These are phyloP conservation scores for Globisporangium carolinianum DNA, from an alignment of 352 stramenopile genomes.

Conservation along the genomic window DNA sequence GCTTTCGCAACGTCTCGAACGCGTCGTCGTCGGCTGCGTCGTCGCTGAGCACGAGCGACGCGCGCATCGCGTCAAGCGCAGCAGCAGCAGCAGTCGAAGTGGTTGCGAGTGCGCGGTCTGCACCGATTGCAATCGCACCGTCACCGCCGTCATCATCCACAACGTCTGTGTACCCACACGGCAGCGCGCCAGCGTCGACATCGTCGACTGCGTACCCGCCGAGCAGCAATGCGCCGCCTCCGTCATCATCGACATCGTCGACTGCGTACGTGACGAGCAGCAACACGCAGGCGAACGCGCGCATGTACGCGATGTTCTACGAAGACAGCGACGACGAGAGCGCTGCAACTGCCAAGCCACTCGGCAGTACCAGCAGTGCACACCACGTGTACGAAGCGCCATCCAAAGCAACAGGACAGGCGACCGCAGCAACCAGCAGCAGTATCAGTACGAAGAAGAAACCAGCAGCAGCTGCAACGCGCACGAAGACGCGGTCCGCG, in stretches of 20 bases:
- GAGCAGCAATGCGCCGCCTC: slow-evolving; percentile 19
- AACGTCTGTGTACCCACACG: slow-evolving; percentile 9
- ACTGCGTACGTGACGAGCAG: slow-evolving; percentile 1
- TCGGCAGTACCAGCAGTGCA: no score
- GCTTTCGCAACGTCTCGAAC: slow-evolving; percentile 4
- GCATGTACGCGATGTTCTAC: background rate
- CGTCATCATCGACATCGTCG: slow-evolving; percentile 4
- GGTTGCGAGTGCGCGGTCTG: background rate
- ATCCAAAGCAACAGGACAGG: no score
- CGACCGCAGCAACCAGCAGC: background rate
- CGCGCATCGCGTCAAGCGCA: slow-evolving; percentile 7
- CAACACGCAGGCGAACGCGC: background rate
- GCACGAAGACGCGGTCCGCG: slow-evolving; percentile 25
- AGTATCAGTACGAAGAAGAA: slow-evolving; percentile 4
- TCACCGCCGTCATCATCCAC: background rate
- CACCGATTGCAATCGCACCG: slow-evolving; percentile 3
- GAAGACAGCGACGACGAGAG: slow-evolving; percentile 4
- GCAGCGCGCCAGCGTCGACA: slow-evolving; percentile 7
- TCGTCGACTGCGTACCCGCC: slow-evolving; percentile 4
- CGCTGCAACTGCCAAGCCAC: background rate
- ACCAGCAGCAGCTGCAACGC: slow-evolving; percentile 3
- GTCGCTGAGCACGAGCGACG: background rate
- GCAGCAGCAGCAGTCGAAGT: background rate
- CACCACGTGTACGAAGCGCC: no score
- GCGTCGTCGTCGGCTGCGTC: slow-evolving; percentile 1